Percentiles rank a stretch among this genome's conserved stretches.
These are phyloP conservation scores for Pseudodiploospora longispora DNA, from an alignment of 2,329 filamentous ascomycete genomes.

Conservation along the genomic window DNA sequence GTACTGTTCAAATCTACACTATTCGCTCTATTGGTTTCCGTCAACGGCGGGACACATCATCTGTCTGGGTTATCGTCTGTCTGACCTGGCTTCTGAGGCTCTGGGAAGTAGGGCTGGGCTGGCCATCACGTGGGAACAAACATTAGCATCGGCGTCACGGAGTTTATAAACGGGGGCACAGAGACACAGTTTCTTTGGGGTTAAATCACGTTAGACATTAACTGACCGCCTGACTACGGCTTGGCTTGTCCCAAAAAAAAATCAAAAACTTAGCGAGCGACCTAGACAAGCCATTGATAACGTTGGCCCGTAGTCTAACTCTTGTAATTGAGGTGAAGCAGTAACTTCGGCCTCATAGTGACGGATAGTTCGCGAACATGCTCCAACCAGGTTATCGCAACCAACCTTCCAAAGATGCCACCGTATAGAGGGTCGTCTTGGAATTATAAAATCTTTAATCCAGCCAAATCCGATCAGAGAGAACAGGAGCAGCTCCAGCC, in stretches of 20 bases:
- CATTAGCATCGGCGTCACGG: background rate
- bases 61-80: background rate
- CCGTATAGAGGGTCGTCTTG: too few species aligned
- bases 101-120: too few species aligned
- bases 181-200: constrained; percentile 1
- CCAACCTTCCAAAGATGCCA: too few species aligned
- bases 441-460: too few species aligned
- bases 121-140: too few species aligned
- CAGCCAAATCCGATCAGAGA: too few species aligned
- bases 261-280: constrained; percentile 20
- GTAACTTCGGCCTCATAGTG: too few species aligned
- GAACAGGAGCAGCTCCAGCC: background rate
- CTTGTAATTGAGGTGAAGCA: constrained; percentile 2
- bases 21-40: too few species aligned
- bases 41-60: background rate
- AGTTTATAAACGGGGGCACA: background rate
- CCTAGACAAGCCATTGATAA: constrained; percentile 22
- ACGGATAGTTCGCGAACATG: constrained; percentile 12
- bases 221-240: constrained; percentile 21
- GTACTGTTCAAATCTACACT: too few species aligned
- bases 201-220: constrained; percentile 16
- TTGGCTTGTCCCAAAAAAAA: constrained; percentile 18
- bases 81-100: too few species aligned
- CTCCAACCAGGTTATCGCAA: too few species aligned
- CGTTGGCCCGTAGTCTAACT: constrained; percentile 24